Base-by-base conservation (phyloP, 169 alveolate genomes). In the Eimeria praecox region DNA sequence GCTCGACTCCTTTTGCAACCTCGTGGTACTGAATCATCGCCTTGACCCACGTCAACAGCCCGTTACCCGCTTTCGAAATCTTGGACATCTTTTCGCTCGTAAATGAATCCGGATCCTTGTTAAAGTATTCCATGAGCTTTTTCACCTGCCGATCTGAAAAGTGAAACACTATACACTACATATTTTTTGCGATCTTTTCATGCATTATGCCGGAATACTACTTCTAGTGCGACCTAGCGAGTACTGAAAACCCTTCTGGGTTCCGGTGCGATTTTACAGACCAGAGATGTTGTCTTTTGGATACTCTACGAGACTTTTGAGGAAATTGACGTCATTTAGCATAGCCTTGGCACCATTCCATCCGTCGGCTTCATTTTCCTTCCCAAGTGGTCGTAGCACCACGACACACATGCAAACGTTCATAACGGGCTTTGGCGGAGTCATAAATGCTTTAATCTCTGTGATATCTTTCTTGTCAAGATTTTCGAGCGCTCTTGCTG, bases 1-100 rank as follows among this genome's bases (percentile, higher is more conserved):
- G 99, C 96, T 98, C 99, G 33, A 99, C 99, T 24, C 98, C 96
- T 94, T 97, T 97, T 73, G 98, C 98, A 59, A 98, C 98, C 86
- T 98, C 98, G 96, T 98, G 98, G 91, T 98, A 98, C 90, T 98
- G 97, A 33, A 98, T 97, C 97, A 98, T 98, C 38, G 99, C 99
- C 49, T 95, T 96, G 80, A 98, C 98, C 99, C 99, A 98, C 62
- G 97, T 96, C 95, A 98, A 96, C 87, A 99, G 97, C 93, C 99
- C 99, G 92, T 98, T 98, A 33, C 99, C 99, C 33, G 99, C 99
- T 90, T 97, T 97, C n/a, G 99, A 98, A 40, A 97, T 96, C 49
- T 95, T 92, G 86, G 86, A 97, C 97, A 98, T 98, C 90, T 94
- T 96, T 91, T 97, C 98, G 52, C 98, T 98, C 71, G 78, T 78